Percentiles rank a stretch among this genome's conserved stretches.
Conservation (phyloP, 306 rosid genomes). For the Lathyrus tuberosus region DNA sequence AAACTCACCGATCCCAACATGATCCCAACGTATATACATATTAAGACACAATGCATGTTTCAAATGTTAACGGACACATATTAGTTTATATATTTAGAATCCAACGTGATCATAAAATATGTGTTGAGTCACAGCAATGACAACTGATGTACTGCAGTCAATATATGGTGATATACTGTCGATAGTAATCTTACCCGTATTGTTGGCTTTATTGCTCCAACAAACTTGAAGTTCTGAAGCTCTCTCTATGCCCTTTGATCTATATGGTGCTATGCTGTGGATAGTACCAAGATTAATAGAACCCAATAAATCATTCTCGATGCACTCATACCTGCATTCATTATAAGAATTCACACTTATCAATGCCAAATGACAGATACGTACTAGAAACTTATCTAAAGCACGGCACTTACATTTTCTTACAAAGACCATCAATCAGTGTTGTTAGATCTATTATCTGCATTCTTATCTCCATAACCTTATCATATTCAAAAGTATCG, state of each 20-base stretch:
- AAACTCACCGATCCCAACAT: neutral
- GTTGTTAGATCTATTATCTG: constrained; percentile 71
- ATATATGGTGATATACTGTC: neutral
- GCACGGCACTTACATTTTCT: constrained; percentile 66
- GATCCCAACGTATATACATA: constrained; percentile 17
- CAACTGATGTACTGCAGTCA: constrained; percentile 16
- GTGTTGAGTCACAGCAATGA: constrained; percentile 23
- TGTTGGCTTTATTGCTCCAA: constrained; percentile 57
- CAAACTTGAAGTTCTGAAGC: constrained; percentile 73
- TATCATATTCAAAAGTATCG: constrained; percentile 57
- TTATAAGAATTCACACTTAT: constrained; percentile 32
- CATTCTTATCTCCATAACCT: constrained; percentile 71
- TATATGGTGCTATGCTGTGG: constrained; percentile 89
- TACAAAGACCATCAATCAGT: constrained; percentile 70
- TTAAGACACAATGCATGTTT: neutral
- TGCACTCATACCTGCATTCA: constrained; percentile 85
- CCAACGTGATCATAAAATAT: constrained; percentile 21
- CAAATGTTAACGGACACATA: constrained; percentile 20
- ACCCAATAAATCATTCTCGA: constrained; percentile 87
- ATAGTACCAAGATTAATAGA: constrained; percentile 61
- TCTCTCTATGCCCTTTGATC: constrained; percentile 88
- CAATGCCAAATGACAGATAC: constrained; percentile 26
- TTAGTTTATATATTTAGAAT: constrained; percentile 15
- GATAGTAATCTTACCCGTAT: constrained; percentile 41
- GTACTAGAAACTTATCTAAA: constrained; percentile 16